Evolutionary conservation across 1,284 basidiomycete genomes (phyloP), one percentile per base, ranked within the genome.

Genomic region (Sporisorium graminicola): DNA sequence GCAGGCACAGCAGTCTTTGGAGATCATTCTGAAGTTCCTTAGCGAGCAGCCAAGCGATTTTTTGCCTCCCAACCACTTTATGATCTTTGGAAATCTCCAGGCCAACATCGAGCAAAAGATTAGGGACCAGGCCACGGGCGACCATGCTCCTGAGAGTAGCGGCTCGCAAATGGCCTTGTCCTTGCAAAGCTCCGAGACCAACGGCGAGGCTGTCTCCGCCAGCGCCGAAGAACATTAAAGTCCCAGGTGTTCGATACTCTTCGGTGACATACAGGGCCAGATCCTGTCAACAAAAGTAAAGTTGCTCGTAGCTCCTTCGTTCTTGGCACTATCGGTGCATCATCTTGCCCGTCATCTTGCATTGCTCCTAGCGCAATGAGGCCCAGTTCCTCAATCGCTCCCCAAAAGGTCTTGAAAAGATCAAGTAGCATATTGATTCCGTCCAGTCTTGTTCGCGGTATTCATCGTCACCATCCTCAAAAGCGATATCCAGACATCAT

Each of bases 91-190:
- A 12, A 61, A 77, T 44, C 46, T 77, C 22, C 74, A 68, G 44
- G 69, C 65, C 16, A 73, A 66, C 49, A 73, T 77, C 42, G 69
- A 72, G 49, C 74, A 77, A 42, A 64, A 60, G 61, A 73, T 73
- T 26, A 58, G 58, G n/a, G 53, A 63, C 7, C 44, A 49, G 12
- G 26, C 49, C 24, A 33, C 27, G 22, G 51, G 54, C 33, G 54
- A 44, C n/a, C 24, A 40, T 22, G 29, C 16, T 20, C 40, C 56
- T 16, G 52, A 60, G 29, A 46, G 14, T 18, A 31, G 44, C 27
- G 46, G 35, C n/a, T 37, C 46, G 13, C 42, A 37, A 29, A 13
- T 26, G 54, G 49, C 49, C 12, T 27, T 51, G 58, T 40, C 47
- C 51, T 37, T 27, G 24, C 53, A 46, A n/a, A 29, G 16, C 42